Conservation (phyloP, 176 grass and related monocot species). For the Triticum turgidum region DNA sequence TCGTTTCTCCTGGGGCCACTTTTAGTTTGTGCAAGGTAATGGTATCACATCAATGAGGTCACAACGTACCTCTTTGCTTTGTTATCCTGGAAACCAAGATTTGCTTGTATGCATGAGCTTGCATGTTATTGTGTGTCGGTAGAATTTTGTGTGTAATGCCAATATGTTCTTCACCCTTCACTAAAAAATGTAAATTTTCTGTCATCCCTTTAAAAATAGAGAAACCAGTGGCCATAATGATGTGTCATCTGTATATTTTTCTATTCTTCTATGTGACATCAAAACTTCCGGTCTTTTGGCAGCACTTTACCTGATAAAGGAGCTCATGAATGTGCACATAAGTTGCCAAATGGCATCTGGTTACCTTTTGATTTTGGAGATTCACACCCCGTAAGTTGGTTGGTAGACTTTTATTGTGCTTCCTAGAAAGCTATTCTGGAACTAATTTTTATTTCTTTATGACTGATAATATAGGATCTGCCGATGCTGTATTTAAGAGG, state of each 20-base stretch:
- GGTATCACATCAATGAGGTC: background rate
- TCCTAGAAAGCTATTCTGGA: background rate
- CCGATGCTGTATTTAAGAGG: slow-evolving; percentile 75
- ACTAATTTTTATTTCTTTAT: background rate
- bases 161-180: background rate
- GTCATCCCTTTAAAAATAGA: background rate
- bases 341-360: slow-evolving; percentile 80
- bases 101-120: background rate
- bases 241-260: background rate
- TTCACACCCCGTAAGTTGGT: slow-evolving; percentile 75
- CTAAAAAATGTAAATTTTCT: background rate
- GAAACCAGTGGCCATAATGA: slow-evolving; percentile 1
- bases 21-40: slow-evolving; percentile 80
- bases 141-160: background rate
- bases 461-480: slow-evolving; percentile 59
- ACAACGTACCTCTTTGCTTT: background rate
- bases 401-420: slow-evolving; percentile 18
- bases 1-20: slow-evolving; percentile 87
- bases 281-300: slow-evolving; percentile 19
- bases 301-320: slow-evolving; percentile 75
- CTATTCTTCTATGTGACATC: background rate
- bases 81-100: background rate
- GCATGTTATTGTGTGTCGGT: background rate
- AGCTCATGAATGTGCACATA: slow-evolving; percentile 63
- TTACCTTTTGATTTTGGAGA: slow-evolving; percentile 84